These are phyloP conservation scores for Wickerhamomyces bovis DNA, from an alignment of 805 yeast genomes.

Conservation along the genomic window DNA sequence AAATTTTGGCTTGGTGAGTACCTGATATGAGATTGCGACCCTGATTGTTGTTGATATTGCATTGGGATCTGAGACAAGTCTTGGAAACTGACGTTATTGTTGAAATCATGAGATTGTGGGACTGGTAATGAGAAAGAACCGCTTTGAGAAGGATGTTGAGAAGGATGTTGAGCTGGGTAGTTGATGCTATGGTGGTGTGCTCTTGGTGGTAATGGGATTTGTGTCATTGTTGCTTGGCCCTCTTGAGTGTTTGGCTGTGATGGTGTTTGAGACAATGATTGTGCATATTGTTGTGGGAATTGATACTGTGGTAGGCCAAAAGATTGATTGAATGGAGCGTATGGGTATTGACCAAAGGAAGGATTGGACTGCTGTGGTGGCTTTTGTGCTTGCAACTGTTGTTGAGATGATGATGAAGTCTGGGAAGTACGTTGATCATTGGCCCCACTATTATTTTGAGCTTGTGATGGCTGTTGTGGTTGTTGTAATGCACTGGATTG, in stretches of 20 bases:
- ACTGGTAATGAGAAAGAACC: background rate
- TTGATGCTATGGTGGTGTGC: background rate
- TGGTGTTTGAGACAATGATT: background rate
- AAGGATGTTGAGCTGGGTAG: background rate
- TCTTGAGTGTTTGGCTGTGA: background rate
- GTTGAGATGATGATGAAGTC: background rate
- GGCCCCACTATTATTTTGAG: background rate
- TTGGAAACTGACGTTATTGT: background rate
- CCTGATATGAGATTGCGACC: background rate
- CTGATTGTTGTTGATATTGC: background rate
- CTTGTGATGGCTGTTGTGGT: slow-evolving; percentile 1
- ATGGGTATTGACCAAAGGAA: background rate
- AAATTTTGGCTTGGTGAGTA: background rate
- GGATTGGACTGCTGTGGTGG: background rate
- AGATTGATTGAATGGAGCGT: background rate
- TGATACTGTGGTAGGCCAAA: background rate
- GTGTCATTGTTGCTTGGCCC: background rate
- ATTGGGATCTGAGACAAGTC: background rate
- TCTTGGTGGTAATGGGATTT: background rate
- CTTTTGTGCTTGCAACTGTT: background rate
- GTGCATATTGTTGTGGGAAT: background rate
- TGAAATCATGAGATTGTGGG: background rate
- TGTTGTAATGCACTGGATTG: background rate
- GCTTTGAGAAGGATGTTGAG: background rate
- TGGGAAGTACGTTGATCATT: background rate